Evolutionary conservation across 2,329 filamentous ascomycete genomes (phyloP).

Genomic region (Curvularia eragrostidis): DNA sequence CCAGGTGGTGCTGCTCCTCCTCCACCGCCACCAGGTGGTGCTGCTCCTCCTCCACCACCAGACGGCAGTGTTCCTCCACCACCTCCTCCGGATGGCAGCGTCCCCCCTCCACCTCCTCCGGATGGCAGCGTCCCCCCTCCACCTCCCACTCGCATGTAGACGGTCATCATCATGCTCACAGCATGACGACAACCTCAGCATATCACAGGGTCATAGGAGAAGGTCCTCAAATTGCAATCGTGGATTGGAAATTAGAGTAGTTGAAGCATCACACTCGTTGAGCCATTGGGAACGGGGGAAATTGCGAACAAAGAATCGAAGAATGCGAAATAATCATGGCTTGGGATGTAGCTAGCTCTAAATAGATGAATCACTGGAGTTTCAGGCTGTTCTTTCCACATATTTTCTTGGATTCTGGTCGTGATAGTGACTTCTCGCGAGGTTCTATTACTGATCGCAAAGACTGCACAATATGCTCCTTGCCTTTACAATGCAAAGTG

Average conservation of each 20-base stretch:
- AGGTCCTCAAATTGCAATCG: background rate
- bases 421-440: background rate
- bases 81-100: too few relatives aligned
- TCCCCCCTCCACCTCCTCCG: background rate
- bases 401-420: background rate
- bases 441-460: background rate
- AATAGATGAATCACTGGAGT: background rate
- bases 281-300: background rate
- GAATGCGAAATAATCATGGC: background rate
- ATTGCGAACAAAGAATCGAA: background rate
- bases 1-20: too few relatives aligned
- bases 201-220: background rate
- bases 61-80: too few relatives aligned
- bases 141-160: background rate
- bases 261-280: background rate
- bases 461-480: too few relatives aligned
- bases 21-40: background rate
- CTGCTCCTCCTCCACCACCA: background rate
- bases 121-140: background rate
- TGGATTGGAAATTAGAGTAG: background rate
- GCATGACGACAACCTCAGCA: background rate
- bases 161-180: background rate
- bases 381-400: background rate
- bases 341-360: background rate
- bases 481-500: too few relatives aligned